phyloP scores from a whole-genome alignment of 2,329 filamentous ascomycete genomes.

The Talaromyces sp. region DNA sequence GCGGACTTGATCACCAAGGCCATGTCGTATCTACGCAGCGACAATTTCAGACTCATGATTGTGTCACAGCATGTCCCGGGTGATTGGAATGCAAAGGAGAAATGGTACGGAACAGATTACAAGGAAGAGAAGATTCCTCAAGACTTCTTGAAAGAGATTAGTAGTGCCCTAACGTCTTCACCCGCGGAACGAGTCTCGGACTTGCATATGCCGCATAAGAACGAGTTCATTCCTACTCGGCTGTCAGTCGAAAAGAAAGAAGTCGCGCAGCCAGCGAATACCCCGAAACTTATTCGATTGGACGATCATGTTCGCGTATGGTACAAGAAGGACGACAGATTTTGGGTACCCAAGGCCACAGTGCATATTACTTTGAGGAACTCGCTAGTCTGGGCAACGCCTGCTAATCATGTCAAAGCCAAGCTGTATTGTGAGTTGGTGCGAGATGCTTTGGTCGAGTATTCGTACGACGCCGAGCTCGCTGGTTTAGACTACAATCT shows the following conservation, averaged over 20 bases:
- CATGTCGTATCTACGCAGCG: conserved; percentile 70
- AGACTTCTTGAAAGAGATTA: conserved; percentile 70
- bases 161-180: conserved; percentile 58
- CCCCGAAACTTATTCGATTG: conserved; percentile 79
- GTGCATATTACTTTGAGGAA: conserved; percentile 76
- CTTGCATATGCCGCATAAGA: conserved; percentile 83
- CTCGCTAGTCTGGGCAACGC: conserved; percentile 73
- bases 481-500: conserved; percentile 83
- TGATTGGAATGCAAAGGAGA: conserved; percentile 81
- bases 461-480: conserved; percentile 92
- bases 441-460: conserved; percentile 83
- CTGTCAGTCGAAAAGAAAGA: conserved; percentile 95
- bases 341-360: conserved; percentile 96
- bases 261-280: conserved; percentile 67
- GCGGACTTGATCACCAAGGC: conserved; percentile 70
- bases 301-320: conserved; percentile 77
- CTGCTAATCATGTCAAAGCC: conserved; percentile 73
- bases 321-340: conserved; percentile 98
- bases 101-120: conserved; percentile 98
- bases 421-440: conserved; percentile 82
- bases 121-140: conserved; percentile 73
- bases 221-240: conserved; percentile 92
- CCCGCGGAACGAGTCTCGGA: conserved; percentile 61
- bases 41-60: conserved; percentile 83
- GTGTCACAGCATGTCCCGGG: conserved; percentile 81